phyloP scores from a whole-genome alignment of 257 asterid species.

The Capsicum baccatum region DNA sequence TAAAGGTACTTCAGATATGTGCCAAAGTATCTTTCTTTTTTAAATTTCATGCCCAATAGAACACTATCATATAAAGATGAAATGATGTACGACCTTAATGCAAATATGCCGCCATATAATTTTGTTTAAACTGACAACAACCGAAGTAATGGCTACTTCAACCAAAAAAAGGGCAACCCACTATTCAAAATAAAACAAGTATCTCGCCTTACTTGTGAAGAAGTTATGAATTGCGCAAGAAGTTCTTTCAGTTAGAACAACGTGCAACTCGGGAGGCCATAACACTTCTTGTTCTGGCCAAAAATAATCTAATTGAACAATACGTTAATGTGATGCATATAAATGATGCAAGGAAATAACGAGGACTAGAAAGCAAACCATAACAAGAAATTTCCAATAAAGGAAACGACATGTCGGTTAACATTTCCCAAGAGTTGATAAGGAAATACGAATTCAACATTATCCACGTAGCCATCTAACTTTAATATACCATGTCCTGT shows the following conservation, averaged over 20 bases:
- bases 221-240: too few species aligned
- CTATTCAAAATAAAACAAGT: too few species aligned
- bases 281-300: too few species aligned
- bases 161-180: too few species aligned
- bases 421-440: neutral
- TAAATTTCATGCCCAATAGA: neutral
- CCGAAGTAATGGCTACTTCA: too few species aligned
- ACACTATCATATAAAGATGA: too few species aligned
- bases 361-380: slow-evolving; percentile 4
- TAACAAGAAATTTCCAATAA: neutral
- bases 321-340: slow-evolving; percentile 1
- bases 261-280: too few species aligned
- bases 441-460: neutral
- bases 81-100: too few species aligned
- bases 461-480: too few species aligned
- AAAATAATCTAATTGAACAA: neutral
- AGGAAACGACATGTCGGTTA: neutral
- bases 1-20: neutral
- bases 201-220: too few species aligned
- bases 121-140: neutral
- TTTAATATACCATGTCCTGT: slow-evolving; percentile 42
- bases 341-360: neutral
- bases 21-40: neutral
- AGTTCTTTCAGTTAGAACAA: too few species aligned
- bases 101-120: neutral